These are phyloP conservation scores for Oleoguttula mirabilis DNA, from an alignment of 495 filamentous ascomycete genomes.

Conservation along the genomic window DNA sequence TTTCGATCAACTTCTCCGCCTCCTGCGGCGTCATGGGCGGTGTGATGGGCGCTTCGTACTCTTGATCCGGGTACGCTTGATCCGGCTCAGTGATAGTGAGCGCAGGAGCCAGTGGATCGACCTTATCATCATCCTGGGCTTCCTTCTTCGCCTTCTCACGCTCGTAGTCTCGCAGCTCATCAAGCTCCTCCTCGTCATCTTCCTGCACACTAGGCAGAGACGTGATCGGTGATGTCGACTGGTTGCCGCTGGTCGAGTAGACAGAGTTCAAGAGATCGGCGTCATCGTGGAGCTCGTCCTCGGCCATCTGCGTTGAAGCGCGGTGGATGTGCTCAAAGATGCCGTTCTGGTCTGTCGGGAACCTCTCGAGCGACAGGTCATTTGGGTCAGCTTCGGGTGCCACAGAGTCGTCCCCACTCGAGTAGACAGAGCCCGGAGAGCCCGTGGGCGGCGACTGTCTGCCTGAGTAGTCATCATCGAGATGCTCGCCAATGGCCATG, in stretches of 20 bases:
- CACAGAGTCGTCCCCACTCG: conserved; percentile 1
- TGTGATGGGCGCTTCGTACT: conserved; percentile 6
- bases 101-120: conserved; percentile 3
- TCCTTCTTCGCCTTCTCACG: neutral
- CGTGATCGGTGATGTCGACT: neutral
- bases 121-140: conserved; percentile 1
- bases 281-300: conserved; percentile 6
- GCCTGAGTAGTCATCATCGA: conserved; percentile 1
- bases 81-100: conserved; percentile 4
- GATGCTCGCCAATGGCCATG: neutral
- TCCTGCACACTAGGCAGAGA: conserved; percentile 16
- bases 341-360: conserved; percentile 14
- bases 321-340: conserved; percentile 15
- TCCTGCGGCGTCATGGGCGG: conserved; percentile 15
- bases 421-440: neutral
- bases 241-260: neutral
- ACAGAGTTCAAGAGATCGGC: neutral
- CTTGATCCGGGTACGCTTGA: neutral
- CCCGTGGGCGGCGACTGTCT: neutral
- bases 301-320: conserved; percentile 1
- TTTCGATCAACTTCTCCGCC: conserved; percentile 2
- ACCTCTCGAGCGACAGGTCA: conserved; percentile 16
- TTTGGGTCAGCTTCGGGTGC: conserved; percentile 14
- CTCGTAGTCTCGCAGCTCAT: conserved; percentile 8
- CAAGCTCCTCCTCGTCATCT: conserved; percentile 13